Base-by-base conservation (phyloP, 495 filamentous ascomycete species). In the Penicillium argentinense region DNA sequence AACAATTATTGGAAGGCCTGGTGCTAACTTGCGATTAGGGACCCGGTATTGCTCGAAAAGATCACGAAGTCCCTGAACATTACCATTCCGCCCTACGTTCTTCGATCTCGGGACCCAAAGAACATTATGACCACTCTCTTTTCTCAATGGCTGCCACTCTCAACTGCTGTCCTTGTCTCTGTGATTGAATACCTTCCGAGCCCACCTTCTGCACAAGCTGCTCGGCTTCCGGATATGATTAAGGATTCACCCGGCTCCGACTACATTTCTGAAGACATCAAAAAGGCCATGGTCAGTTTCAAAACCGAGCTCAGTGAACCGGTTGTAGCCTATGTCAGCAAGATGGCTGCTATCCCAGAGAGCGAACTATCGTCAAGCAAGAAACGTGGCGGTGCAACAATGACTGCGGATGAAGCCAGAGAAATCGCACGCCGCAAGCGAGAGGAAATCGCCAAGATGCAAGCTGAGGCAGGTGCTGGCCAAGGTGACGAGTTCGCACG, bases 261-360 rank as follows among this genome's bases (percentile, higher is more conserved):
- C 9, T 73, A 81, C 47, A 77, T 97, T 14, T 82, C 87, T 42
- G 69, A 77, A 7, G 69, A 72, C 2, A 67, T 97, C 33, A 85
- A 80, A 47, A 74, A 85, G 14, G 91, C 93, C 7, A 90, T 97
- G 83, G 59, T 88, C 4, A 76, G 83, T 2, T 97, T 93, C 61
- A 86, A 87, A 52, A 81, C 79, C 3, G 68, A 66, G 1, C 67
- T 77, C 7, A 76, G 81, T 0, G 85, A 86, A 37, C 92, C 93
- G 2, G 83, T 95, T 3, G 88, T 97, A 5, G 93, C 91, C 8
- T 99, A 95, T 54, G 89, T 99, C 30, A 97, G 91, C 67, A 99
- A 99, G 67, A 95, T 99, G 91, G 87, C 96, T 16, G 90, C 93
- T 1, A 81, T 97, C 13, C 91, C 89, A 2, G 88, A 91, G 57